Base-by-base conservation (phyloP, 169 alveolate genomes). In the Plasmodium adleri region DNA sequence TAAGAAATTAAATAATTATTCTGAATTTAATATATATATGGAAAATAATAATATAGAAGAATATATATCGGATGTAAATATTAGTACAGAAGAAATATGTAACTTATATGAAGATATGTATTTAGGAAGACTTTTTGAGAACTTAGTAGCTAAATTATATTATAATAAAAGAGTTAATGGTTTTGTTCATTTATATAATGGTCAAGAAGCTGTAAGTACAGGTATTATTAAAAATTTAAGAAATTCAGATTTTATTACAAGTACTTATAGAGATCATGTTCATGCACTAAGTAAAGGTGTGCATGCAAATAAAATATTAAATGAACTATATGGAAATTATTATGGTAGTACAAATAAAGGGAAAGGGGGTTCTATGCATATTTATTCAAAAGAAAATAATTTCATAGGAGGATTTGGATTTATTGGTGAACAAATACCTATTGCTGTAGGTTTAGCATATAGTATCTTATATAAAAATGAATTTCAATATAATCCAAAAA, bases 301-400 rank as follows among this genome's bases (percentile, higher is more conserved):
- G 22, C 94, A 97, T 15, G 94, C 97, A 54, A 92, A 90, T 28
- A 74, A 95, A 73, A 93, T 96, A 54, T 87, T 96, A 56, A 97
- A 97, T 43, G 98, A 96, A 74, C 92, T 96, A 90, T 94, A 94
- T 93, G 97, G 97, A 26, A 96, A 94, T 74, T 64, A 68, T 28
- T 93, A 97, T 12, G 98, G 98, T 26, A 91, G 97, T 73, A 92
- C 97, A 7, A 83, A 70, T 26, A 80, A 80, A 49, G 98, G 98
- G 1, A 93, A 95, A 54, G 98, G 98, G 15, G 98, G 98, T 8
- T 95, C 98, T n/a, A 96, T 96, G 98, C 98, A 96, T 72, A 96
- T 95, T 72, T 96, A 94, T 88, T 91, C 94, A 39, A 94, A 94
- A 66, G 68, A 92, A 52, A 74, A 88, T 63, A 93, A 94, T 83